These are phyloP conservation scores for Hanseniaspora vineae DNA, from an alignment of 805 yeast species.

Conservation along the genomic window DNA sequence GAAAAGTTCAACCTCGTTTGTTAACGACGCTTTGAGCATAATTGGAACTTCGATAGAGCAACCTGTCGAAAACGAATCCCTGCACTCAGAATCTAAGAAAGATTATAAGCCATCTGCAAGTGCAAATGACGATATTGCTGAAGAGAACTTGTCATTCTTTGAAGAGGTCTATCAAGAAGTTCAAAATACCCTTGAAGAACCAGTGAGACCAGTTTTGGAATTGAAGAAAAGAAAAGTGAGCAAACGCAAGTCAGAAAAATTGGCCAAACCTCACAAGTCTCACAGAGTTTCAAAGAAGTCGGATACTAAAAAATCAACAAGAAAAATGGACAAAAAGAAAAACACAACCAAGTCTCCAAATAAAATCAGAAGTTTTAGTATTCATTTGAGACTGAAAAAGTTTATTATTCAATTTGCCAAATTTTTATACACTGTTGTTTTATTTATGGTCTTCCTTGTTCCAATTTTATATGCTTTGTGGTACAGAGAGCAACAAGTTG, in stretches of 20 bases:
- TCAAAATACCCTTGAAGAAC: background rate
- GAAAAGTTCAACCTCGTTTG: no score
- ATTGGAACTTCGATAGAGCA: no score
- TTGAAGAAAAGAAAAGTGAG: background rate
- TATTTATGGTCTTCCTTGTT: slow-evolving; percentile 27
- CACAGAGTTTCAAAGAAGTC: background rate
- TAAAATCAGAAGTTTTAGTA: background rate
- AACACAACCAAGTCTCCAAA: background rate
- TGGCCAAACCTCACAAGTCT: background rate
- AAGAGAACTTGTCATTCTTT: background rate
- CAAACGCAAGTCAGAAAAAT: background rate
- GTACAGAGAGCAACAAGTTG: slow-evolving; percentile 50
- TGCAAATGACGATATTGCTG: background rate
- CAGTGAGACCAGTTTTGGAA: background rate
- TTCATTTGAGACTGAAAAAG: background rate
- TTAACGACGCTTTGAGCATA: no score
- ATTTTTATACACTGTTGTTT: slow-evolving; percentile 14
- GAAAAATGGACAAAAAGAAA: background rate
- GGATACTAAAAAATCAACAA: no score
- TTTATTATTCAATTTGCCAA: slow-evolving; percentile 5
- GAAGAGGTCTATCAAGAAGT: background rate
- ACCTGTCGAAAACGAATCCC: no score
- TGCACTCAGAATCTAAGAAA: no score
- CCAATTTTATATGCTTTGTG: slow-evolving; percentile 34
- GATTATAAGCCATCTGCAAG: no score